Percentiles rank a stretch among this genome's conserved stretches.
phyloP scores from a whole-genome alignment of 2,329 filamentous ascomycete genomes.

The Ilyonectria sp. region DNA sequence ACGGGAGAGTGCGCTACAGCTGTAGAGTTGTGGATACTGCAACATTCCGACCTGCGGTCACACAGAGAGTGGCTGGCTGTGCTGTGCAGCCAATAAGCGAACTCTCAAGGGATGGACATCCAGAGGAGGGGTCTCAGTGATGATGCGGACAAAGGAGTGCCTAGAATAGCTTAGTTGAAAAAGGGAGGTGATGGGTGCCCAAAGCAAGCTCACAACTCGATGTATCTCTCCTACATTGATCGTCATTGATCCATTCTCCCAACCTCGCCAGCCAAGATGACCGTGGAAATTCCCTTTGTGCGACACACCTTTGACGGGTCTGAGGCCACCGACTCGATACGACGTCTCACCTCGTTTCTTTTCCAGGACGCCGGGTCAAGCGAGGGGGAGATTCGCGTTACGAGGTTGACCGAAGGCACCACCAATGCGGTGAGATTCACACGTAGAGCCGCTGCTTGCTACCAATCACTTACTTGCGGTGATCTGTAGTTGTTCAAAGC shows the following conservation, averaged over 20 bases:
- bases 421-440: slow-evolving; percentile 39
- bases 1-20: too few relatives aligned
- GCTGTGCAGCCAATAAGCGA: too few relatives aligned
- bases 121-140: not conserved
- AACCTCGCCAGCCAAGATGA: not conserved
- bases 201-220: not conserved
- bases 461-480: slow-evolving; percentile 14
- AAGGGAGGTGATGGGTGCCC: slow-evolving; percentile 23
- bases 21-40: too few relatives aligned
- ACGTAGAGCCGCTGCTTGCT: not conserved
- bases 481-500: slow-evolving; percentile 39
- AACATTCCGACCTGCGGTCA: too few relatives aligned
- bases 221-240: not conserved
- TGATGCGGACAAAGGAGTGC: not conserved
- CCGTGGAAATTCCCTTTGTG: slow-evolving; percentile 28
- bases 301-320: slow-evolving; percentile 33
- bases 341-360: slow-evolving; percentile 28
- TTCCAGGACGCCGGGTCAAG: slow-evolving; percentile 24
- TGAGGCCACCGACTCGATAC: slow-evolving; percentile 31
- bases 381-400: slow-evolving; percentile 21
- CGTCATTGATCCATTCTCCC: not conserved
- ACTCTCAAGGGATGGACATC: not conserved
- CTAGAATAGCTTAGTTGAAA: not conserved
- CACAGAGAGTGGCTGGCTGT: not conserved
- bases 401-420: slow-evolving; percentile 37